Evolutionary conservation across 2,329 filamentous ascomycete genomes (phyloP), one percentile per base, ranked within the genome.

Genomic region (Helicocarpus griseus): DNA sequence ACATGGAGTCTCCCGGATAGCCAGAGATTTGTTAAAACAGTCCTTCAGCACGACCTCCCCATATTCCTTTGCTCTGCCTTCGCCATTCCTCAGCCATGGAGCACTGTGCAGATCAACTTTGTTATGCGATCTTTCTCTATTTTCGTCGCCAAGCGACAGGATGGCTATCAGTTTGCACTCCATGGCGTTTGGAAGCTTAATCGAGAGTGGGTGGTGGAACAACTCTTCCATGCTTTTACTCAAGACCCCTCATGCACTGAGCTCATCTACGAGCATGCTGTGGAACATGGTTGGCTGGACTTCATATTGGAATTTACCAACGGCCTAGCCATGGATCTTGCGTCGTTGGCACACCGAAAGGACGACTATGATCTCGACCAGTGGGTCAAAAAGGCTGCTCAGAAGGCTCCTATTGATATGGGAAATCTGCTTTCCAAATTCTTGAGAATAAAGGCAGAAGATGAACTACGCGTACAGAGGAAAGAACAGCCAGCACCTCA

Each of bases 151-250:
- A 90, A 90, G 67, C 80, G 83, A 51, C 82, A 89, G 9, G 78
- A 83, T 4, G 81, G 90, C 51, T 86, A 88, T 65, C 84, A 90
- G 58, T 94, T 96, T 56, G 91, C 95, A 13, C 79, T 98, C 52
- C 85, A 95, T 63, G 90, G 89, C 53, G 73, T 95, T 5, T 97
- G 91, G 90, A 84, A 86, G 59, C 89, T 93, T 64, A 89, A 97
- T 64, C 87, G 84, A 58, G 79, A 85, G 19, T 97, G 89, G 86
- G 86, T 97, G 14, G 84, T 85, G 8, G 80, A 84, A 57, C 82
- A 87, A 53, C 80, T 98, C 31, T 82, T 91, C 39, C 84, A 89
- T 53, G 79, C 81, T 7, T 89, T 93, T 65, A 85, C 84, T 38
- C 73, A 77, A 53, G 81, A 86, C 59, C 83, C 82, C 2, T 79